A percentile compares a stretch with the other conserved stretches of the same genome.
These are phyloP conservation scores for Oryza coarctata DNA, from an alignment of 176 grass and related monocot genomes.

Conservation along the genomic window DNA sequence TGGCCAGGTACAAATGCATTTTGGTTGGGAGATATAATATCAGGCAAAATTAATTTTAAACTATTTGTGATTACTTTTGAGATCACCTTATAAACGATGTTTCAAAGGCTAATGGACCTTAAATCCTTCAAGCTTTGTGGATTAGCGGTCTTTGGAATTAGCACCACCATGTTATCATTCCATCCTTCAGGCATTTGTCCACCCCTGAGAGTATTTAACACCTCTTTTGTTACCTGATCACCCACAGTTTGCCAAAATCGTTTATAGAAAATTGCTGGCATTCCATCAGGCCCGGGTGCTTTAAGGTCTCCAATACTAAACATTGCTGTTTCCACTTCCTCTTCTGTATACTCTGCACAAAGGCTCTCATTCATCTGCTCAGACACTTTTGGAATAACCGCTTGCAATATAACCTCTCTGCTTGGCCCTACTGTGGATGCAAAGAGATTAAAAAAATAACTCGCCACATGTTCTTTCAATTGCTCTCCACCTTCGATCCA, in stretches of 20 bases:
- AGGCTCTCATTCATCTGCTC: neutral
- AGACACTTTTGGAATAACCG: neutral
- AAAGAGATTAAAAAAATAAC: neutral
- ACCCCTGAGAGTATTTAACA: fast-evolving
- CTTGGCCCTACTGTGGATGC: neutral
- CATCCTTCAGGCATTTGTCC: neutral
- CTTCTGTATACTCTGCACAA: neutral
- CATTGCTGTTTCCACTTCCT: neutral
- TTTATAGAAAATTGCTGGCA: neutral
- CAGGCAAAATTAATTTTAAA: neutral
- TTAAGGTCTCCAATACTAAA: neutral
- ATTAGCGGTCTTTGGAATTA: neutral
- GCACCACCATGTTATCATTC: neutral
- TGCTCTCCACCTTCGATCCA: too few relatives aligned
- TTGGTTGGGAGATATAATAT: neutral
- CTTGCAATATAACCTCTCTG: neutral
- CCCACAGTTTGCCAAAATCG: neutral
- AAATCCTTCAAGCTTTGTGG: neutral
- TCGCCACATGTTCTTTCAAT: neutral
- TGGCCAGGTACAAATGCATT: neutral
- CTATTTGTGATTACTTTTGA: neutral
- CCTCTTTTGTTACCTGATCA: neutral
- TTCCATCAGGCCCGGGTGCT: neutral
- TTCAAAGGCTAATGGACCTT: neutral
- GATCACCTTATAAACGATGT: neutral